These are phyloP conservation scores for Rhododendron vialii DNA, from an alignment of 148 eudicot genomes.

Conservation along the genomic window DNA sequence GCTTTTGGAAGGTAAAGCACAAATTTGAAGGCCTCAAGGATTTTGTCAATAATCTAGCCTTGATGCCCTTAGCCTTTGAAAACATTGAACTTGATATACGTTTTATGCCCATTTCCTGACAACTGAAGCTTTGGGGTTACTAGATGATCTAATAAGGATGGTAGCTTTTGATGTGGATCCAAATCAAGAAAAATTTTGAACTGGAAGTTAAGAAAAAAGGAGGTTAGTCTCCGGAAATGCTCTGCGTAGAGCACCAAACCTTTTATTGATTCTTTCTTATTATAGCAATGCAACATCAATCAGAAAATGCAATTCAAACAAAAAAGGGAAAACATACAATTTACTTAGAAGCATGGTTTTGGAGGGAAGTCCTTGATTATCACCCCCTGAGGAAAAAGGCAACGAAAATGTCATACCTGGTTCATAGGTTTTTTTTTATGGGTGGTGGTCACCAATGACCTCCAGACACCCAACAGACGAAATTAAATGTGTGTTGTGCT, in stretches of 20 bases:
- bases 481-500: background rate
- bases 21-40: background rate
- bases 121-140: background rate
- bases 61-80: background rate
- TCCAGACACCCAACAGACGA: background rate
- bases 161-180: background rate
- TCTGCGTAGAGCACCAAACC: background rate
- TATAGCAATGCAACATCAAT: background rate
- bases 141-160: background rate
- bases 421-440: background rate
- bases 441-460: background rate
- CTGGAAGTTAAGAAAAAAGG: background rate
- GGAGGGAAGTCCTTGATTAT: background rate
- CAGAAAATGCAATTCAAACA: background rate
- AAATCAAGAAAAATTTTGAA: background rate
- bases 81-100: background rate
- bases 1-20: background rate
- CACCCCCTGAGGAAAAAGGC: background rate
- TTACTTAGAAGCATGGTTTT: background rate
- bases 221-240: background rate
- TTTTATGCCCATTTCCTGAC: background rate
- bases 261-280: background rate
- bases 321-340: background rate
- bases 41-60: background rate
- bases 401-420: background rate